Evolutionary conservation across 345 rosid genomes (phyloP), one percentile per base, ranked within the genome.

Genomic region (Punica granatum): DNA sequence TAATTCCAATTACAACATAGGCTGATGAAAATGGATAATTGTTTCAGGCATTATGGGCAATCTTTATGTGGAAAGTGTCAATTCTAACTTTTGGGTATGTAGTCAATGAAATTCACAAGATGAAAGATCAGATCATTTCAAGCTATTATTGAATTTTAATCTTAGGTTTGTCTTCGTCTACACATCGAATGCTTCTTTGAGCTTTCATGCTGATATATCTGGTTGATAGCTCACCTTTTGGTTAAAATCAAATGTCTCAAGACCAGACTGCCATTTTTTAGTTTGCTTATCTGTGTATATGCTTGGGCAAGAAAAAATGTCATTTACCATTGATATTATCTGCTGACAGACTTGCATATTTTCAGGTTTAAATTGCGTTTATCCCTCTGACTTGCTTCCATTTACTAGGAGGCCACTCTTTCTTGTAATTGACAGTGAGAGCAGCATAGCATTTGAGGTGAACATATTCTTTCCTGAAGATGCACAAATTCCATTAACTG

Each of bases 371-470:
- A 92, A 85, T 81, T 84, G 79, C 81, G 78, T 92, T 70, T 88
- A 90, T 73, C 97, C 98, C 48, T 73, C 82, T 70, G 96, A 92
- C 84, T 73, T 92, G 67, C 80, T 88, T 81, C 97, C 98, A 69
- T 92, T 92, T 76, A 90, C 98, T 53, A 85, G 98, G 76, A 87
- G 81, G 74, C 92, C 97, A 49, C 93, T 90, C 30, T 87, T 92
- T 78, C 71, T 90, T 68, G 72, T 92, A 60, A 77, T 90, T 66
- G 98, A 90, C 82, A 88, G 98, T 73, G 90, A 90, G 65, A 69
- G 73, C 80, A 88, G 92, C 66, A 77, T 80, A 69, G 81, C 78
- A 62, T 92, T 90, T 69, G 85, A 83, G 89, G 98, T 78, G 71
- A 83, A 76, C 71, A 23, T 69, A 21, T 56, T 13, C 15, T 28